Evolutionary conservation across 768 basidiomycete genomes (phyloP).

Genomic region (Lactarius sp.): DNA sequence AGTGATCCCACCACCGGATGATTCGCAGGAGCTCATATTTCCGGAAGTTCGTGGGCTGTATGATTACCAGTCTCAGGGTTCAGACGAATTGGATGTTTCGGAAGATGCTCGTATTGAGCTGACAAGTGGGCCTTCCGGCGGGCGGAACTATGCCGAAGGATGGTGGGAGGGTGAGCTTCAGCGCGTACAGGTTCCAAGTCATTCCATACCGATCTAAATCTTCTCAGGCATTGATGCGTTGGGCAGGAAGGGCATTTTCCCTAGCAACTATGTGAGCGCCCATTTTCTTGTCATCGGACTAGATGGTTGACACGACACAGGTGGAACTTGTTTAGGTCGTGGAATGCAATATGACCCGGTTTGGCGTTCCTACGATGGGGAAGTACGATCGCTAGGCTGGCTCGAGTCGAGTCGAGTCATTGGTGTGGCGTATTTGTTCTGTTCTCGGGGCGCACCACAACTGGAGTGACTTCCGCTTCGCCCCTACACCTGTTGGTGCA

Average conservation of each 20-base stretch:
- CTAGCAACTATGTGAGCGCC: conserved; percentile 77
- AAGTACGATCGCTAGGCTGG: conserved; percentile 6
- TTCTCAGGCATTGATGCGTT: conserved; percentile 51
- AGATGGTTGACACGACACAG: conserved; percentile 32
- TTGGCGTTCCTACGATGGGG: conserved; percentile 17
- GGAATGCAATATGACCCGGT: conserved; percentile 30
- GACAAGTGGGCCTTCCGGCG: conserved; percentile 54
- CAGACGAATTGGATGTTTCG: conserved; percentile 59
- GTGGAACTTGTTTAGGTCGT: conserved; percentile 40
- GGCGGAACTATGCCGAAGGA: conserved; percentile 65
- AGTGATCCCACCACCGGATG: conserved; percentile 25
- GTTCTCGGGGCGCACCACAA: not conserved
- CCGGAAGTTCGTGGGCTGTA: conserved; percentile 74
- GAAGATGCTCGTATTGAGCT: conserved; percentile 63
- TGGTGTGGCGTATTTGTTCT: conserved; percentile 10
- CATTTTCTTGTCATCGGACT: conserved; percentile 20
- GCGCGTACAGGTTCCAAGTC: conserved; percentile 22
- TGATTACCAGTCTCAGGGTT: conserved; percentile 66
- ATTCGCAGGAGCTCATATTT: conserved; percentile 16
- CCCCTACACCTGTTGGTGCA: not conserved
- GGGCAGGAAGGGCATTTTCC: conserved; percentile 76
- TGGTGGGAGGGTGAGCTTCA: conserved; percentile 77
- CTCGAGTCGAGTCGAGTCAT: conserved; percentile 1
- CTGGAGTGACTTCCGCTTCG: not conserved
- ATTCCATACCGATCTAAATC: conserved; percentile 26